Evolutionary conservation across 225 moss, liverwort and hornwort species (phyloP).

Genomic region (Lunularia cruciata): DNA sequence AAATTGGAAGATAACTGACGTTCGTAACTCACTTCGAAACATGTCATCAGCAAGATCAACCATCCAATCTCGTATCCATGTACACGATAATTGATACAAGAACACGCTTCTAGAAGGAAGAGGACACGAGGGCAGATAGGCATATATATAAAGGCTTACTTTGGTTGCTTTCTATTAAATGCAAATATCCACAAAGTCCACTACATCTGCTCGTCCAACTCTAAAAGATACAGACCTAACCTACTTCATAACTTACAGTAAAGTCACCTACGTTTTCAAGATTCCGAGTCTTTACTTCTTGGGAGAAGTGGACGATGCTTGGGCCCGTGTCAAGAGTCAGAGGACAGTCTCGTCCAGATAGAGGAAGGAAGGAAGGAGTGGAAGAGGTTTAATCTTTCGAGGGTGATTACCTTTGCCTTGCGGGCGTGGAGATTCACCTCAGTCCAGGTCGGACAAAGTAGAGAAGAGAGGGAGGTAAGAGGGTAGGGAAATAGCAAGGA

Average conservation of each 20-base stretch:
- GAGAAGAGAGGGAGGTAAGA: not conserved
- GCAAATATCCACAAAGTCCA: constrained; percentile 15
- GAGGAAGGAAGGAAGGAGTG: not conserved
- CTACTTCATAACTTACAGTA: constrained; percentile 4
- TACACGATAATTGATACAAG: too few relatives aligned
- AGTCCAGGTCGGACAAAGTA: not conserved
- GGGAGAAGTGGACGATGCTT: constrained; percentile 11
- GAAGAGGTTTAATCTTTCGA: not conserved
- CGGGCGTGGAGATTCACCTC: not conserved
- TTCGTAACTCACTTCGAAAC: too few relatives aligned
- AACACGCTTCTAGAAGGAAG: too few relatives aligned
- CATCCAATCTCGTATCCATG: too few relatives aligned
- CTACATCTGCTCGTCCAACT: constrained; percentile 4
- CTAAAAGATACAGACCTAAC: not conserved
- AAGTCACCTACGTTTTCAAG: not conserved
- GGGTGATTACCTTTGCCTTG: not conserved
- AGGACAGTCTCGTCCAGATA: not conserved
- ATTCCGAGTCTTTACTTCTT: constrained; percentile 6
- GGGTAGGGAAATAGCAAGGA: not conserved
- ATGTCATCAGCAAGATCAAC: too few relatives aligned
- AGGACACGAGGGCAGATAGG: not conserved
- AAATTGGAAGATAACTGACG: too few relatives aligned
- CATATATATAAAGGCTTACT: not conserved
- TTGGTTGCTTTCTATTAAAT: constrained; percentile 5
- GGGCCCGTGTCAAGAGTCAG: not conserved